phyloP scores from a whole-genome alignment of 768 basidiomycete genomes.

The Termitomyces sp. region DNA sequence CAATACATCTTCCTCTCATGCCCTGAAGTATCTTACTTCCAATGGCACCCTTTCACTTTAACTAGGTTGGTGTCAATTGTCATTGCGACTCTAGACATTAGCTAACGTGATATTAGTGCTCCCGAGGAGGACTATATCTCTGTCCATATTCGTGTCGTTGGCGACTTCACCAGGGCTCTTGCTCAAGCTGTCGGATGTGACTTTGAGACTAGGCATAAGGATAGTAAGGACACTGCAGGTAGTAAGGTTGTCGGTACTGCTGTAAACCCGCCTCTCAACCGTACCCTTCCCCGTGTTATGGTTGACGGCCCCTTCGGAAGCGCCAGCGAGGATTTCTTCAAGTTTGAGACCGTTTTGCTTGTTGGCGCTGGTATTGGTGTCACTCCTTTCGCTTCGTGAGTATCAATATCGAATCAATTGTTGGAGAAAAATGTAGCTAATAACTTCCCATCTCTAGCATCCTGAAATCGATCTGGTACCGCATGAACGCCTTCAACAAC shows the following conservation, averaged over 20 bases:
- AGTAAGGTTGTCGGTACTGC: constrained; percentile 61
- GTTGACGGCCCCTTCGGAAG: constrained; percentile 94
- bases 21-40: constrained; percentile 91
- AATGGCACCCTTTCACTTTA: constrained; percentile 97
- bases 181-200: constrained; percentile 83
- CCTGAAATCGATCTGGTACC: constrained; percentile 92
- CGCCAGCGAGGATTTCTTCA: constrained; percentile 88
- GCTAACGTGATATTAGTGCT: constrained; percentile 44
- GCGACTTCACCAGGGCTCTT: constrained; percentile 86
- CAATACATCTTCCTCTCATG: constrained; percentile 93
- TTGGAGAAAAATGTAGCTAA: not conserved
- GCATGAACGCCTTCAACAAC: constrained; percentile 83
- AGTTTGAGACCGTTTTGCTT: constrained; percentile 84
- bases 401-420: constrained; percentile 4
- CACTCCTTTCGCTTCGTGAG: constrained; percentile 93
- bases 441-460: constrained; percentile 44
- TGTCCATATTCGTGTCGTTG: constrained; percentile 89
- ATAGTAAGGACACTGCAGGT: constrained; percentile 41
- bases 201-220: constrained; percentile 60
- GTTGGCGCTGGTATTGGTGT: constrained; percentile 97
- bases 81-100: constrained; percentile 1
- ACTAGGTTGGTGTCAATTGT: constrained; percentile 53
- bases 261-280: constrained; percentile 59
- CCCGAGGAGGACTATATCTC: constrained; percentile 96
- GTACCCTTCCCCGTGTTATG: constrained; percentile 87